A percentile compares a stretch with the other conserved stretches of the same genome.
phyloP scores from a whole-genome alignment of 2,329 filamentous ascomycete species.

The Colletotrichum camelliae region DNA sequence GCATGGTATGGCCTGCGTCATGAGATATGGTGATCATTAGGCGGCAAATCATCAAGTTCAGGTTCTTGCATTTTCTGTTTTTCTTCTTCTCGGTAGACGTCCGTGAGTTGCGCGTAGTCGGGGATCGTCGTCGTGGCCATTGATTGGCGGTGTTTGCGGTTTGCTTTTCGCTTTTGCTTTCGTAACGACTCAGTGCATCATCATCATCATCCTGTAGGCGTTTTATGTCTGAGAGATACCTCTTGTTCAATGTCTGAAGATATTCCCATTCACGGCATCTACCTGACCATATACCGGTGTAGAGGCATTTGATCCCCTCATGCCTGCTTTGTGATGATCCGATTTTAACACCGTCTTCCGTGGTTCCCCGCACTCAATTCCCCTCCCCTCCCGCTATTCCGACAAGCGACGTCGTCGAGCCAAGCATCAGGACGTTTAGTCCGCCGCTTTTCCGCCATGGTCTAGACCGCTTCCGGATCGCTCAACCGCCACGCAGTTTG shows the following conservation, averaged over 20 bases:
- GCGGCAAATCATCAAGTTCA: constrained; percentile 17
- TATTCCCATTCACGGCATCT: neutral
- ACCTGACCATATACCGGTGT: neutral
- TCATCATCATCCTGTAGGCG: constrained; percentile 4
- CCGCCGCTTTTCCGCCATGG: neutral
- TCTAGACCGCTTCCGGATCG: neutral
- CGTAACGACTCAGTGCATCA: neutral
- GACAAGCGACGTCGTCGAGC: neutral
- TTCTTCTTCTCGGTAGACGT: neutral
- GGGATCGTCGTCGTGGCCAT: neutral
- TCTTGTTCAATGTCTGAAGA: neutral
- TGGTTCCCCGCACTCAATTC: neutral
- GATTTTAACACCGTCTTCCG: neutral
- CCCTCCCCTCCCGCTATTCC: neutral
- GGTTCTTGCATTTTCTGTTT: neutral
- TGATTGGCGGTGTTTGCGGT: neutral
- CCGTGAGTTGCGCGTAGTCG: constrained; percentile 4
- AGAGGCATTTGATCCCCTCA: neutral
- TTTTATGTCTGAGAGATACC: constrained; percentile 21
- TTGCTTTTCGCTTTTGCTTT: neutral
- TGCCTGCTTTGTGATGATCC: neutral
- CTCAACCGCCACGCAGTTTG: neutral
- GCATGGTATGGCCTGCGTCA: constrained; percentile 13
- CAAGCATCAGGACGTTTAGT: neutral
- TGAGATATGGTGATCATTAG: constrained; percentile 19